Percentiles rank a stretch among this genome's conserved stretches.
Evolutionary conservation across 2,329 filamentous ascomycete genomes (phyloP).

Genomic region (Whalleya microplaca): DNA sequence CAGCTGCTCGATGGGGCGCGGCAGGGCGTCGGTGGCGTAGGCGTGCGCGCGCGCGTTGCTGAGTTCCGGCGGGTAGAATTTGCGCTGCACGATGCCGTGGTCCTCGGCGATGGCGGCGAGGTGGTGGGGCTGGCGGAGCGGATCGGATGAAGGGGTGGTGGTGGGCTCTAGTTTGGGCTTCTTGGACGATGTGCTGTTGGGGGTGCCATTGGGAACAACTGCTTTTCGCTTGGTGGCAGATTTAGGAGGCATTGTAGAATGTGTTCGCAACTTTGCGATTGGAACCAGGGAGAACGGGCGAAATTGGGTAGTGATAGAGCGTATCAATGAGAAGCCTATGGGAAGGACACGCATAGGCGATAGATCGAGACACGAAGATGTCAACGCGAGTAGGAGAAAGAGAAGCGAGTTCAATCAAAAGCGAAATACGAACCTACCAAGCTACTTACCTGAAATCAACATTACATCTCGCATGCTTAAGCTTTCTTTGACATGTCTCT

Average conservation of each 20-base stretch:
- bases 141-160: constrained; percentile 35
- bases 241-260: constrained; percentile 34
- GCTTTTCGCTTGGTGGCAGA: constrained; percentile 34
- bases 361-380: neutral
- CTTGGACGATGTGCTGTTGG: constrained; percentile 32
- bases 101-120: constrained; percentile 51
- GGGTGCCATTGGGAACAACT: constrained; percentile 17
- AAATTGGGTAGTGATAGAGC: neutral
- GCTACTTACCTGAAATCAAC: neutral
- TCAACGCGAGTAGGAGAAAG: neutral
- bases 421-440: neutral
- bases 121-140: constrained; percentile 50
- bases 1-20: constrained; percentile 74
- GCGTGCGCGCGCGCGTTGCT: constrained; percentile 74
- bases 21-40: constrained; percentile 71
- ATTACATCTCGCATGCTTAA: neutral
- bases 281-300: neutral
- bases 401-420: neutral
- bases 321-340: neutral
- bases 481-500: constrained; percentile 5
- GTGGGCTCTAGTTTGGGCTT: constrained; percentile 30
- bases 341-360: neutral
- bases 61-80: constrained; percentile 88
- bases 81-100: constrained; percentile 67
- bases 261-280: neutral